These are phyloP conservation scores for Phoma sp. DNA, from an alignment of 2,329 filamentous ascomycete species.

Conservation along the genomic window DNA sequence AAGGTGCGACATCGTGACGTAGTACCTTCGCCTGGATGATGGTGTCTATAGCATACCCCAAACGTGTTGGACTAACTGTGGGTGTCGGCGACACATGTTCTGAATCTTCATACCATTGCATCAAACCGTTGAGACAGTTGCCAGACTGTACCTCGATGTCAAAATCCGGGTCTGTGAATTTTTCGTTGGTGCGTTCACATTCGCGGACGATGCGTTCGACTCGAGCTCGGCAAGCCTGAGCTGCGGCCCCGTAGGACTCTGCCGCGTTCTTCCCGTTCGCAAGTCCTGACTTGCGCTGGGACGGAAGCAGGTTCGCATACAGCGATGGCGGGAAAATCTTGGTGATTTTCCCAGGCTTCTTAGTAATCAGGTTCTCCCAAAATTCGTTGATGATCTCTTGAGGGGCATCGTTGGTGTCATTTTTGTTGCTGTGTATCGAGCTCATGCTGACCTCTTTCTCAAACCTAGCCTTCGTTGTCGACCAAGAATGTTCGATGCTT, in stretches of 20 bases:
- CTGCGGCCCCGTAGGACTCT: constrained; percentile 75
- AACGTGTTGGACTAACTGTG: constrained; percentile 16
- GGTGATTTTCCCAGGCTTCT: constrained; percentile 73
- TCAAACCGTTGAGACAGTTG: constrained; percentile 41
- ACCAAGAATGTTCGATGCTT: background rate
- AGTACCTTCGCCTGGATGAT: constrained; percentile 33
- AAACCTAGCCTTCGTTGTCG: background rate
- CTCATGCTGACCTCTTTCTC: constrained; percentile 17
- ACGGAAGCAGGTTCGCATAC: constrained; percentile 58
- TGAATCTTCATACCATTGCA: constrained; percentile 50
- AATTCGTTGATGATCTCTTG: constrained; percentile 74
- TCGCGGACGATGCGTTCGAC: constrained; percentile 63
- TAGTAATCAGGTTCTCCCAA: constrained; percentile 71
- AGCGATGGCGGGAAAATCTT: constrained; percentile 72
- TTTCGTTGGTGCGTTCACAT: constrained; percentile 79
- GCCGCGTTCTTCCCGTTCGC: constrained; percentile 66
- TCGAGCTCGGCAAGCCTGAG: constrained; percentile 67
- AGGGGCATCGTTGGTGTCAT: constrained; percentile 45
- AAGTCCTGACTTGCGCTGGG: constrained; percentile 52
- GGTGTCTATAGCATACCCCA: constrained; percentile 35
- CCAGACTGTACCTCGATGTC: constrained; percentile 76
- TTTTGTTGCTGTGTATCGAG: constrained; percentile 23
- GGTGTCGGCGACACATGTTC: constrained; percentile 58
- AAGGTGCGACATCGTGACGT: constrained; percentile 19
- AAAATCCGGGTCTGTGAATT: constrained; percentile 83